A percentile compares a stretch with the other conserved stretches of the same genome.
Conservation (phyloP, 208 protist species). For the Spongospora subterranea region DNA sequence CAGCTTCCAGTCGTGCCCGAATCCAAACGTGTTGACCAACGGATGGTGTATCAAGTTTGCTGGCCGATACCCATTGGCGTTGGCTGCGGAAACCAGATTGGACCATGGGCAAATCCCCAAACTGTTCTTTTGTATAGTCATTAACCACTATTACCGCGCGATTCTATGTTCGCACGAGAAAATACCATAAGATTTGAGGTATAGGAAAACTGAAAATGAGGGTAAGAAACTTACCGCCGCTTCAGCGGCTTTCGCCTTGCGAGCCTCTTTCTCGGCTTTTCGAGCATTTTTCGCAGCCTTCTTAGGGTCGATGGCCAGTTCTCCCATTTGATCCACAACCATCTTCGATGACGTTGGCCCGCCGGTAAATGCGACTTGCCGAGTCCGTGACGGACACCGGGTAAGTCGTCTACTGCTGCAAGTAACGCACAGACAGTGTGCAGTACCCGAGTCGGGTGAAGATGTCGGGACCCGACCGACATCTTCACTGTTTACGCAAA, state of each 20-base stretch:
- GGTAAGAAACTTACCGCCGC: neutral
- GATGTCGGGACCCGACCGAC: too few species aligned
- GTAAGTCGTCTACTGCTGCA: too few species aligned
- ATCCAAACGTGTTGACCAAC: neutral
- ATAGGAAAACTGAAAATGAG: neutral
- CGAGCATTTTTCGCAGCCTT: neutral
- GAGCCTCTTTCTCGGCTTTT: constrained; percentile 23
- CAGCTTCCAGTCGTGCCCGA: neutral
- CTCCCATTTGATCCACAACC: too few species aligned
- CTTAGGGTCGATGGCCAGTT: neutral
- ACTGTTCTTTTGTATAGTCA: neutral
- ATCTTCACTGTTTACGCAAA: too few species aligned
- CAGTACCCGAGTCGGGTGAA: too few species aligned
- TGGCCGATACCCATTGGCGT: neutral
- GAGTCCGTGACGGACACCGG: too few species aligned
- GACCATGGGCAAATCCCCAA: constrained; percentile 11
- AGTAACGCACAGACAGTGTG: too few species aligned
- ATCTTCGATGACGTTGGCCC: too few species aligned
- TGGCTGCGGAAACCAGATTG: neutral
- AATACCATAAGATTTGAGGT: neutral
- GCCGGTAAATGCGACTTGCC: too few species aligned
- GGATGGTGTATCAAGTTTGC: neutral
- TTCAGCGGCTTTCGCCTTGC: constrained; percentile 31
- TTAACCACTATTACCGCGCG: neutral
- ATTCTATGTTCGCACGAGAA: too few species aligned